Evolutionary conservation across 192 early-diverging fungal genomes (phyloP).

Genomic region (Lobosporangium transversale): DNA sequence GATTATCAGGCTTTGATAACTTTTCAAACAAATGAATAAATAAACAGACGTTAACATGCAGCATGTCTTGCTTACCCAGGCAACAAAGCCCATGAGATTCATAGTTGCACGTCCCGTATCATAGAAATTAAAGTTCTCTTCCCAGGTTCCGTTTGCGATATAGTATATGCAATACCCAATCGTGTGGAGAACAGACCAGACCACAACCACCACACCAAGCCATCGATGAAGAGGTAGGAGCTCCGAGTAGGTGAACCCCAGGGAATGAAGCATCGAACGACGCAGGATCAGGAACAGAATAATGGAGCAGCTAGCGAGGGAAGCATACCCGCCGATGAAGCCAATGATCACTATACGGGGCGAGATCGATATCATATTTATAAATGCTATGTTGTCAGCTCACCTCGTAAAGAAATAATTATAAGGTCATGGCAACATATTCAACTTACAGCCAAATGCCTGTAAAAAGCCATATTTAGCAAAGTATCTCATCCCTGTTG

Average conservation of each 20-base stretch:
- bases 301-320: slow-evolving; percentile 20
- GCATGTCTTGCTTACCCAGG: too few species aligned
- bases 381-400: too few species aligned
- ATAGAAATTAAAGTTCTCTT: slow-evolving; percentile 34
- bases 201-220: slow-evolving; percentile 37
- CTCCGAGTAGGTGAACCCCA: slow-evolving; percentile 46
- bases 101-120: slow-evolving; percentile 33
- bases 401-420: too few species aligned
- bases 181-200: slow-evolving; percentile 44
- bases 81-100: slow-evolving; percentile 42
- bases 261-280: slow-evolving; percentile 44
- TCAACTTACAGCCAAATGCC: slow-evolving; percentile 26
- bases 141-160: not conserved
- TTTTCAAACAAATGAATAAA: too few species aligned
- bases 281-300: slow-evolving; percentile 44
- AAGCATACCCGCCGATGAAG: slow-evolving; percentile 14
- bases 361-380: too few species aligned
- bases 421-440: not conserved
- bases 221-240: slow-evolving; percentile 48
- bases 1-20: too few species aligned
- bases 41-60: too few species aligned
- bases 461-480: not conserved
- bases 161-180: slow-evolving; percentile 43
- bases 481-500: not conserved
- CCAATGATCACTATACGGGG: slow-evolving; percentile 26